Conservation (phyloP, 352 stramenopile species). For the Phytophthora boehmeriae region DNA sequence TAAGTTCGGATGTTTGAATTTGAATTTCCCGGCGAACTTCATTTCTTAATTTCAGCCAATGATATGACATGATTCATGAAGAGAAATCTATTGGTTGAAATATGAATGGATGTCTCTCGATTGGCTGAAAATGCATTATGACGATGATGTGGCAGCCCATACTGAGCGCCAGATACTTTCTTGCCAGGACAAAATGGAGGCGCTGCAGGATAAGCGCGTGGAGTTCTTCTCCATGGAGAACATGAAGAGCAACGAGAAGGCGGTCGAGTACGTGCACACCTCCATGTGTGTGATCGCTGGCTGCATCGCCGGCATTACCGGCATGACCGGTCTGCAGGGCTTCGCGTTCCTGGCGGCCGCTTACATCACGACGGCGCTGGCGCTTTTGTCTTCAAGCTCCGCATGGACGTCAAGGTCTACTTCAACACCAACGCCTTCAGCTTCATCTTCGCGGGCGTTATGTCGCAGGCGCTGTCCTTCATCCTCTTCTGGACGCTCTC, state of each 20-base stretch:
- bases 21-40: not conserved
- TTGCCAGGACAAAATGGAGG: conserved; percentile 50
- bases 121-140: too few relatives aligned
- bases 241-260: conserved; percentile 83
- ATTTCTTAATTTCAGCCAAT: not conserved
- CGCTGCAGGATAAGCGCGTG: conserved; percentile 69
- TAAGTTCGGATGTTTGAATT: conserved; percentile 44
- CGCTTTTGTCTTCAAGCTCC: conserved; percentile 80
- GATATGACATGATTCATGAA: not conserved
- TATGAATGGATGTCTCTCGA: too few relatives aligned
- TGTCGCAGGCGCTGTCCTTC: conserved; percentile 82
- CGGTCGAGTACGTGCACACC: conserved; percentile 81
- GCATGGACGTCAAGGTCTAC: conserved; percentile 76
- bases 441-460: conserved; percentile 78
- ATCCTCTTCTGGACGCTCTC: conserved; percentile 91
- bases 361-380: conserved; percentile 71
- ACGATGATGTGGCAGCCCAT: not conserved
- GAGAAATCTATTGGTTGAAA: too few relatives aligned
- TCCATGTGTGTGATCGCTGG: conserved; percentile 85
- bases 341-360: conserved; percentile 74
- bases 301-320: conserved; percentile 82
- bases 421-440: conserved; percentile 74
- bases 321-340: conserved; percentile 73
- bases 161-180: not conserved
- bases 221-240: conserved; percentile 91